Evolutionary conservation across 306 rosid species (phyloP).

Genomic region (Gastrolobium bilobum): DNA sequence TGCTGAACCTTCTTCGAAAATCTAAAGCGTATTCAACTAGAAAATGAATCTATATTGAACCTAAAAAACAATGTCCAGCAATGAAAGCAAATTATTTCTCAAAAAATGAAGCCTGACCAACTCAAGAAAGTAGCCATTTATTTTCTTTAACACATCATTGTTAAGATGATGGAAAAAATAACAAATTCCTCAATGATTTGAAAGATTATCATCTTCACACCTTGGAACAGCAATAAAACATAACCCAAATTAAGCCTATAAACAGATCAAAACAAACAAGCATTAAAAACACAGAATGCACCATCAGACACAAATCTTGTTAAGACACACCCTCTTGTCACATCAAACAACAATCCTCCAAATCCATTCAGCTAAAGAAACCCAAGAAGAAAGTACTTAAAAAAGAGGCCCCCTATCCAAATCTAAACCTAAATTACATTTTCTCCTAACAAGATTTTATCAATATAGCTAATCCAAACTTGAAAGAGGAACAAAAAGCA

Average conservation of each 20-base stretch:
- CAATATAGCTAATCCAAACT: conserved; percentile 29
- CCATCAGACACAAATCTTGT: not conserved
- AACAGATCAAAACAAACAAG: conserved; percentile 25
- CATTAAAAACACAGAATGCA: not conserved
- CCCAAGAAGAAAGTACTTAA: conserved; percentile 6
- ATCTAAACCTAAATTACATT: conserved; percentile 23
- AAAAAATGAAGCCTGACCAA: not conserved
- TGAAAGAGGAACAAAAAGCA: conserved; percentile 16
- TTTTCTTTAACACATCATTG: conserved; percentile 30
- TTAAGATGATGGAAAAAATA: not conserved
- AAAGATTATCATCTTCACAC: not conserved
- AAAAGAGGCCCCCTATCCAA: not conserved
- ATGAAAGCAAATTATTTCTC: not conserved
- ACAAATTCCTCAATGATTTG: not conserved
- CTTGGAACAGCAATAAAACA: not conserved
- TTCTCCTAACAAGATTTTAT: conserved; percentile 21
- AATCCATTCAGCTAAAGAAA: conserved; percentile 15
- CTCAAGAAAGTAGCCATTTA: conserved; percentile 10
- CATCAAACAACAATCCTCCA: conserved; percentile 10
- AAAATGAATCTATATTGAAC: conserved; percentile 21
- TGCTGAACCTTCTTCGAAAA: conserved; percentile 6
- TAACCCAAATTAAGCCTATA: conserved; percentile 23
- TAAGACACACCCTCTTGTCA: not conserved
- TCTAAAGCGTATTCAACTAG: not conserved
- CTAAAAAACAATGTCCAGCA: conserved; percentile 9